Percentiles rank a stretch among this genome's conserved stretches.
phyloP scores from a whole-genome alignment of 345 rosid genomes.

The Leavenworthia alabamica region DNA sequence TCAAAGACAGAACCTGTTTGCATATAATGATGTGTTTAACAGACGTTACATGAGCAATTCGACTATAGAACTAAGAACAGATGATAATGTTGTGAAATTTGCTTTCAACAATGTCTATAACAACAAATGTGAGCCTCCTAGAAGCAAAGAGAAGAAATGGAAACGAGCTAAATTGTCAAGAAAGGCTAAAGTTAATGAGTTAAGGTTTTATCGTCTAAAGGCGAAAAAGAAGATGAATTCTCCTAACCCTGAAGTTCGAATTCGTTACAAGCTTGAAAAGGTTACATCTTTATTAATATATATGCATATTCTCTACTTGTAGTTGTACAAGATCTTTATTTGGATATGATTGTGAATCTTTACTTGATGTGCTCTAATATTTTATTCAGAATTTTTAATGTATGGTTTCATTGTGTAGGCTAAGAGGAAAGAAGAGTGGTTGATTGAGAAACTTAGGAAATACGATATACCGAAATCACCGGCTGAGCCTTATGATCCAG shows the following conservation, averaged over 20 bases:
- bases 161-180: conserved; percentile 50
- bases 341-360: background rate
- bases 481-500: conserved; percentile 65
- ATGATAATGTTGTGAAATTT: conserved; percentile 61
- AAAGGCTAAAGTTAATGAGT: conserved; percentile 69
- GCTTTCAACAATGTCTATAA: conserved; percentile 34
- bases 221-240: conserved; percentile 96
- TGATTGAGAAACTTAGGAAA: conserved; percentile 82
- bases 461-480: conserved; percentile 53
- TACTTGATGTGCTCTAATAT: background rate
- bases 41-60: conserved; percentile 43
- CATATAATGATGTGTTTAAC: conserved; percentile 7
- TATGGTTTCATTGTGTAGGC: conserved; percentile 38
- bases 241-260: conserved; percentile 90
- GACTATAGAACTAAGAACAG: conserved; percentile 52
- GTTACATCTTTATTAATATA: conserved; percentile 22
- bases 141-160: conserved; percentile 36
- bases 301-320: background rate
- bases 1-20: conserved; percentile 1
- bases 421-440: conserved; percentile 82
- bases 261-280: conserved; percentile 86
- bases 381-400: background rate
- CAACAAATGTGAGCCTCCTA: conserved; percentile 15
- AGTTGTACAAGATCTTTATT: background rate
- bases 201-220: conserved; percentile 70